Percentiles rank a stretch among this genome's conserved stretches.
These are phyloP conservation scores for Kwoniella europaea DNA, from an alignment of 768 basidiomycete genomes.

Conservation along the genomic window DNA sequence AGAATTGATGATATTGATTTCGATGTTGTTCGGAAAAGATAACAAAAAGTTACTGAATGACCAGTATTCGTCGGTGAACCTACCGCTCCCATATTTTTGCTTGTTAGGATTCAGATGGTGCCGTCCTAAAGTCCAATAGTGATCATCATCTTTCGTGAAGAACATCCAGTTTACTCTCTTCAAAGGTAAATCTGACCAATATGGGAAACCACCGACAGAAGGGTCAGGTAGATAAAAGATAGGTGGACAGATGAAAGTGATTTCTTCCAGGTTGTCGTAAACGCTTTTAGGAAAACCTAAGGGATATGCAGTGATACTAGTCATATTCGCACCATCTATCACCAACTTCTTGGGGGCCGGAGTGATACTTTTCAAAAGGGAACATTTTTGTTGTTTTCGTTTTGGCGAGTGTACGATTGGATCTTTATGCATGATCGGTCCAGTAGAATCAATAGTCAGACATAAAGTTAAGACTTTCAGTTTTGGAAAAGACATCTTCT, in stretches of 20 bases:
- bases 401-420: neutral
- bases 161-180: constrained; percentile 6
- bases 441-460: neutral
- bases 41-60: neutral
- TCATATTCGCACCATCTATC: neutral
- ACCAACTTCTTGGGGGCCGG: neutral
- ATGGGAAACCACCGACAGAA: neutral
- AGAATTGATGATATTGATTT: neutral
- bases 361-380: neutral
- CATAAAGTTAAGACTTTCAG: neutral
- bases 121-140: neutral
- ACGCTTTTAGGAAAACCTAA: neutral
- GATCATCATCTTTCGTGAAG: neutral
- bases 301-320: neutral
- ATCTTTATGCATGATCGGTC: neutral
- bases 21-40: neutral
- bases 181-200: neutral
- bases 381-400: neutral
- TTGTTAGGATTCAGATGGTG: neutral
- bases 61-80: neutral
- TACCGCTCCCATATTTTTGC: neutral
- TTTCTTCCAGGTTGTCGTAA: neutral
- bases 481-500: neutral
- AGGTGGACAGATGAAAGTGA: constrained; percentile 10
- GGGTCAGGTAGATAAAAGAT: neutral